Evolutionary conservation across 495 filamentous ascomycete genomes (phyloP).

Genomic region (Podospora pseudopauciseta): DNA sequence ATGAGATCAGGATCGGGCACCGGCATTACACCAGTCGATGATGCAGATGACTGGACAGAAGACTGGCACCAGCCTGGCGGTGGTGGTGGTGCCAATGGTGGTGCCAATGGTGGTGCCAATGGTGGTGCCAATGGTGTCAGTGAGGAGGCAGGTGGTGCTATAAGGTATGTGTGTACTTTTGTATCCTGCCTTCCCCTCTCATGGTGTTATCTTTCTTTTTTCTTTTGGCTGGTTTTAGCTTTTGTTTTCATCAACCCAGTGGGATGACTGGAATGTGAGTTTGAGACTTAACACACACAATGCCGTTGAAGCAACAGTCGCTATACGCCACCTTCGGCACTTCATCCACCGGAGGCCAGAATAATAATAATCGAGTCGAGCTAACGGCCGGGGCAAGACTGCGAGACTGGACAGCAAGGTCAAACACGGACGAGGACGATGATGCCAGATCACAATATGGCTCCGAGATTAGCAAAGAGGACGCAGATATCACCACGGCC

Average conservation of each 20-base stretch:
- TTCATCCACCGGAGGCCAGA: constrained; percentile 2
- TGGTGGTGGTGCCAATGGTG: not conserved
- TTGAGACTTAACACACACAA: not conserved
- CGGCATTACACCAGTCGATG: constrained; percentile 1
- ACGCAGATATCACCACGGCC: constrained; percentile 22
- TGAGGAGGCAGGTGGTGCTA: constrained; percentile 3
- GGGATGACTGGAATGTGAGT: not conserved
- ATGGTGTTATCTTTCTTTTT: not conserved
- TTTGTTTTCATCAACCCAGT: not conserved
- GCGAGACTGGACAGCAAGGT: constrained; percentile 18
- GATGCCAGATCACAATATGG: constrained; percentile 12
- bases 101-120: not conserved
- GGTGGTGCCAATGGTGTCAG: not conserved
- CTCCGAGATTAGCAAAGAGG: constrained; percentile 26
- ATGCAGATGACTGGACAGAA: not conserved
- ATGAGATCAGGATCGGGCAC: constrained; percentile 13
- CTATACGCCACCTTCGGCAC: constrained; percentile 22
- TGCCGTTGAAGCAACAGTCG: constrained; percentile 14
- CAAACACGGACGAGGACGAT: constrained; percentile 10
- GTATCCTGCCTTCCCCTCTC: not conserved
- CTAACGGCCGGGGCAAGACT: constrained; percentile 18
- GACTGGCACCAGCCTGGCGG: not conserved
- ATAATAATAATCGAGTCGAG: not conserved
- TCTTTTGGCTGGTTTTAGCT: not conserved
- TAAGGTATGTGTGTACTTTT: constrained; percentile 1